phyloP scores from a whole-genome alignment of 2,329 filamentous ascomycete genomes.

The Talaromyces sp. region DNA sequence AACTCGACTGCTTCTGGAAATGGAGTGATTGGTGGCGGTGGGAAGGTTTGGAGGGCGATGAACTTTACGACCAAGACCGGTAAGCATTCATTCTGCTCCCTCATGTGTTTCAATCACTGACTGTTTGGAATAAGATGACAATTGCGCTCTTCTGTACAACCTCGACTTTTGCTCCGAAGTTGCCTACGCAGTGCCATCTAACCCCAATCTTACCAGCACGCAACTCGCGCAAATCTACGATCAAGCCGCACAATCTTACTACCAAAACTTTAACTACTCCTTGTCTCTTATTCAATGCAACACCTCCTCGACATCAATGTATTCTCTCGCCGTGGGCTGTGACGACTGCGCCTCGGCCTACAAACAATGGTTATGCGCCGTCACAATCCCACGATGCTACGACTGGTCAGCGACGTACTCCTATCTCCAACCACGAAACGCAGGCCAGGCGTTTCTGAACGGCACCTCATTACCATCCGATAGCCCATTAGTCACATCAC shows the following conservation, averaged over 20 bases:
- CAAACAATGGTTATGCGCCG: constrained; percentile 91
- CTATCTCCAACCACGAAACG: constrained; percentile 67
- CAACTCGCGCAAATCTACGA: constrained; percentile 74
- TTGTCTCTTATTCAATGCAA: constrained; percentile 85
- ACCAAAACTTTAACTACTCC: constrained; percentile 74
- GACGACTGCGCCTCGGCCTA: constrained; percentile 74
- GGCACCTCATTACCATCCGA: constrained; percentile 53
- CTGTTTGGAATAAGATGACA: constrained; percentile 56
- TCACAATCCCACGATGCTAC: constrained; percentile 86
- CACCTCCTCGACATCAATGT: constrained; percentile 66
- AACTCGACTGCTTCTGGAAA: constrained; percentile 55
- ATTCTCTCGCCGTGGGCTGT: constrained; percentile 77
- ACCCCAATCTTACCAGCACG: constrained; percentile 61
- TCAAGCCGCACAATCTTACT: constrained; percentile 65
- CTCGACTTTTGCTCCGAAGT: constrained; percentile 86
- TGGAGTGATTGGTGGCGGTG: constrained; percentile 66
- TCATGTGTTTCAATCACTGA: not conserved
- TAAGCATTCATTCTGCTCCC: constrained; percentile 41
- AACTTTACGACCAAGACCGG: constrained; percentile 75
- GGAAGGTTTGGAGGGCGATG: constrained; percentile 67
- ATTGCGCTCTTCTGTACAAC: constrained; percentile 81
- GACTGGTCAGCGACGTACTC: constrained; percentile 64
- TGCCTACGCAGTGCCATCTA: constrained; percentile 86
- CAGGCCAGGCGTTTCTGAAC: constrained; percentile 67
- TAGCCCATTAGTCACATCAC: constrained; percentile 30